phyloP scores from a whole-genome alignment of 345 rosid genomes.

The Acer campestre region DNA sequence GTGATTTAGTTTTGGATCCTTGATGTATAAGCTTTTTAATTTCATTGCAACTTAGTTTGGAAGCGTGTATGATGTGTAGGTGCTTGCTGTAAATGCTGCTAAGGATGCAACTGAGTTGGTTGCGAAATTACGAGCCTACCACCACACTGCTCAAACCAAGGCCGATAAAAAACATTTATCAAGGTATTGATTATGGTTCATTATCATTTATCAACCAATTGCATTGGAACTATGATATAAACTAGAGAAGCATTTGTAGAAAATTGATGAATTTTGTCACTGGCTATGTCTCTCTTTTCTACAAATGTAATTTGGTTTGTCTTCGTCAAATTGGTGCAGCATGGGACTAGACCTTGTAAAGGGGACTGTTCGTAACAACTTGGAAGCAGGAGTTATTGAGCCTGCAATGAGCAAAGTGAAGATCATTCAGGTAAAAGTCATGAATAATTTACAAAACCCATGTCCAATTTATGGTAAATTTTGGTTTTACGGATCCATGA shows the following conservation, averaged over 20 bases:
- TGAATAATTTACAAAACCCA: not conserved
- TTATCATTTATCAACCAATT: not conserved
- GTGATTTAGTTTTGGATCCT: slow-evolving; percentile 1
- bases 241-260: not conserved
- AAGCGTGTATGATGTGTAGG: slow-evolving; percentile 40
- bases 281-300: not conserved
- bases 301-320: not conserved
- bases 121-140: slow-evolving; percentile 92
- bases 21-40: not conserved
- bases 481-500: not conserved
- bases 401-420: slow-evolving; percentile 99
- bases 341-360: slow-evolving; percentile 93
- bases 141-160: slow-evolving; percentile 92
- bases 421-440: slow-evolving; percentile 77
- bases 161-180: slow-evolving; percentile 91
- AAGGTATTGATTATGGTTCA: slow-evolving; percentile 44
- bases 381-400: slow-evolving; percentile 98
- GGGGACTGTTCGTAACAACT: slow-evolving; percentile 82
- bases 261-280: not conserved
- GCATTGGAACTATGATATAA: not conserved
- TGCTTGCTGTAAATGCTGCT: slow-evolving; percentile 96
- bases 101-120: slow-evolving; percentile 97
- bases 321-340: slow-evolving; percentile 45
- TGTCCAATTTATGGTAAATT: not conserved
- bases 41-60: not conserved